Base-by-base conservation (phyloP, 345 rosid genomes). In the Eucalyptus sp. region DNA sequence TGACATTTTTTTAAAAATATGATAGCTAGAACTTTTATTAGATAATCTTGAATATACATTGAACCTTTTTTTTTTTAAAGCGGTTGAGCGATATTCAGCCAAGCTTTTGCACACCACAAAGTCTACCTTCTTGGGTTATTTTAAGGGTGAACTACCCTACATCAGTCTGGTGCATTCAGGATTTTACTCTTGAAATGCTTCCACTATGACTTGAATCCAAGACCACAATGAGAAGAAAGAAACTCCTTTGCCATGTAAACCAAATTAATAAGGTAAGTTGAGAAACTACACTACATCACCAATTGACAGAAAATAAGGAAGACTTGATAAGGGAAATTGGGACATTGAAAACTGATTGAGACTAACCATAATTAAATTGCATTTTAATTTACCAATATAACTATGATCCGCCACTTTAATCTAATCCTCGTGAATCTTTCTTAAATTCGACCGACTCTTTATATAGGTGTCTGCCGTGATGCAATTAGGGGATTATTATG, bases 81-180 rank as follows among this genome's bases (percentile, higher is more conserved):
- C 3, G n/a, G 66, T 58, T 25, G 14, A 29, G 66, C 14, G 7
- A 58, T 58, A 11, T 60, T 11, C 4, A 1, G 15, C 4, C 15
- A 22, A 56, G 29, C 13, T 56, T 56, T 56, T 24, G 13, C 1
- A 1, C 6, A 56, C 5, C 29, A 8, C 6, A 1, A 18, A 11
- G 11, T 6, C 58, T 8, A 54, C 10, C 25, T 54, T 20, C 25
- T 2, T 8, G 2, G 25, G 24, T 54, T 12, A 56, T 56, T 56
- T 22, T 24, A 56, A 9, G 62, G 62, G 29, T 5, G 9, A 2
- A 7, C 8, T 54, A 5, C 4, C 25, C 5, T 2, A 18, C 5
- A 1, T 20, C 4, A 3, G 5, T 8, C 2, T 22, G 5, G 27
- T 20, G 25, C 27, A 54, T 8, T 8, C 2, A 22, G 5, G 11